Percentiles rank a stretch among this genome's conserved stretches.
Evolutionary conservation across 495 filamentous ascomycete species (phyloP).

Genomic region (Lichina pygmaea): DNA sequence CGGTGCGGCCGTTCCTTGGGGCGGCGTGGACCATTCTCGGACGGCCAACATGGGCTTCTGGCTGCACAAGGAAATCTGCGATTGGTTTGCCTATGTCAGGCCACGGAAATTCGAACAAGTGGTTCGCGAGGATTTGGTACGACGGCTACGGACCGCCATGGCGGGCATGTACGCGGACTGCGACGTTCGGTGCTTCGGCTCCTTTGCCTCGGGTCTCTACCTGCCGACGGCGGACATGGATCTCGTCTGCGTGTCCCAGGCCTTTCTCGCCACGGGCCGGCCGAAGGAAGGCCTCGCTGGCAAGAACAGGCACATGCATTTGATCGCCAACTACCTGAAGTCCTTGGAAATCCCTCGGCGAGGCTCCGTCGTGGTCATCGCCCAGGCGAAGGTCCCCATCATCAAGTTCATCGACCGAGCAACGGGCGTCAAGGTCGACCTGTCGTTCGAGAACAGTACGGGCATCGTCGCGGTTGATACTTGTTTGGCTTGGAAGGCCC

Average conservation of each 20-base stretch:
- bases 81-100: constrained; percentile 62
- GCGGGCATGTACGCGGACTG: constrained; percentile 22
- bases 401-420: constrained; percentile 57
- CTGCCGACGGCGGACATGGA: constrained; percentile 87
- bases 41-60: constrained; percentile 20
- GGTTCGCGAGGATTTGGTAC: constrained; percentile 44
- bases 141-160: constrained; percentile 28
- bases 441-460: constrained; percentile 80
- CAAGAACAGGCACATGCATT: constrained; percentile 9
- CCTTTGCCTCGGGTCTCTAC: constrained; percentile 72
- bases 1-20: constrained; percentile 34
- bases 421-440: constrained; percentile 56
- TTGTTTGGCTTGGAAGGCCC: constrained; percentile 47
- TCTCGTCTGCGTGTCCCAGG: constrained; percentile 49
- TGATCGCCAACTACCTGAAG: constrained; percentile 24
- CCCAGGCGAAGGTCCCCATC: constrained; percentile 65
- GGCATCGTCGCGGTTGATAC: constrained; percentile 55
- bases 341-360: constrained; percentile 18
- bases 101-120: constrained; percentile 51
- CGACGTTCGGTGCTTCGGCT: constrained; percentile 54
- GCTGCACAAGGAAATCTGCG: constrained; percentile 67
- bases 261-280: constrained; percentile 19
- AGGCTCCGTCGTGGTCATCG: constrained; percentile 32
- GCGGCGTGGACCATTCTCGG: constrained; percentile 18
- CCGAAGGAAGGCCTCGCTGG: neutral